Evolutionary conservation across 2,329 filamentous ascomycete species (phyloP).

Genomic region (Lomentospora prolificans): DNA sequence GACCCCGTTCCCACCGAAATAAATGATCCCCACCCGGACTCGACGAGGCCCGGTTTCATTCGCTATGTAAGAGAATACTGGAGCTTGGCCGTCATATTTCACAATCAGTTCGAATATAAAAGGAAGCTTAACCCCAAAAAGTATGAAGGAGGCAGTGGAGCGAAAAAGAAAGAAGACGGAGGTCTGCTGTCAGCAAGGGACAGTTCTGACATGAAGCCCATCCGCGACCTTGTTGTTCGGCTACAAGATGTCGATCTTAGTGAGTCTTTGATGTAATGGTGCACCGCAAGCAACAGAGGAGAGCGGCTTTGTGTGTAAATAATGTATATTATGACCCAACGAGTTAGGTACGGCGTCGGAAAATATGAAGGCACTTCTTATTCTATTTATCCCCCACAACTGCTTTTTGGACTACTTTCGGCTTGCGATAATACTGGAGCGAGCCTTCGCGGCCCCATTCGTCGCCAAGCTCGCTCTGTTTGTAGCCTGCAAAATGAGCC

Average conservation of each 20-base stretch:
- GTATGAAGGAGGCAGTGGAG: not conserved
- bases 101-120: not conserved
- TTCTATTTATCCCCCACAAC: not conserved
- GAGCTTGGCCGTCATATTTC: not conserved
- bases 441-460: constrained; percentile 25
- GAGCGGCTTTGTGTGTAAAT: not conserved
- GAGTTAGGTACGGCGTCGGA: not conserved
- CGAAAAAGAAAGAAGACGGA: not conserved
- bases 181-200: not conserved
- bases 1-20: not conserved
- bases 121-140: not conserved
- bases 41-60: not conserved
- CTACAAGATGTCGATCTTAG: not conserved
- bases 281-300: not conserved
- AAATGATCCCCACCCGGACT: not conserved
- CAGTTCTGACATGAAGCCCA: not conserved
- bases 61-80: constrained; percentile 1
- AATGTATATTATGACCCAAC: not conserved
- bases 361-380: not conserved
- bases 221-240: not conserved
- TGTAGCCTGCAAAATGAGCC: constrained; percentile 21
- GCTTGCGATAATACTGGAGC: constrained; percentile 21
- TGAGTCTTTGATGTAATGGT: not conserved
- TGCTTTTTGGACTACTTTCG: constrained; percentile 14
- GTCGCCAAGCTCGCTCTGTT: constrained; percentile 23